These are phyloP conservation scores for Geranium brycei DNA, from an alignment of 345 rosid genomes.

Conservation along the genomic window DNA sequence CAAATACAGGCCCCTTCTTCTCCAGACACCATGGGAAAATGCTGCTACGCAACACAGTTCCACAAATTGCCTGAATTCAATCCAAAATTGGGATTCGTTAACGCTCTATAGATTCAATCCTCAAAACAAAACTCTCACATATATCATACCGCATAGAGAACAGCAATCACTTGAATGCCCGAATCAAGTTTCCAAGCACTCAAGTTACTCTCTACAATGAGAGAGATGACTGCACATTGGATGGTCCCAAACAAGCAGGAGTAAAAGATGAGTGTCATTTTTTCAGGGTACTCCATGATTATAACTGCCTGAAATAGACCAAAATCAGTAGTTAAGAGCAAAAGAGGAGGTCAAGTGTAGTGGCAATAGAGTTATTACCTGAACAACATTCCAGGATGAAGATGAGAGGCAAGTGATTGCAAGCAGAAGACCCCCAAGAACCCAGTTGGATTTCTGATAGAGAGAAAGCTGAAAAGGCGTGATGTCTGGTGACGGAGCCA, in stretches of 20 bases:
- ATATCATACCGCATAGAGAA: constrained; percentile 22
- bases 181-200: constrained; percentile 36
- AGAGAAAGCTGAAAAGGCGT: no score
- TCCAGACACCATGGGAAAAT: constrained; percentile 30
- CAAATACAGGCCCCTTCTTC: constrained; percentile 47
- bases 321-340: not conserved
- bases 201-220: constrained; percentile 26
- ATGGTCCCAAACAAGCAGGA: constrained; percentile 34
- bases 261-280: constrained; percentile 31
- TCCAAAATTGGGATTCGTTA: constrained; percentile 2
- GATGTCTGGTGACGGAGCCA: not conserved
- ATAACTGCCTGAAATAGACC: constrained; percentile 26
- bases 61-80: constrained; percentile 28
- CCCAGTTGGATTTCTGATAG: constrained; percentile 16
- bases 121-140: no score
- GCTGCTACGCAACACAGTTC: constrained; percentile 20
- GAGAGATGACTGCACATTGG: constrained; percentile 32
- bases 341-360: no score
- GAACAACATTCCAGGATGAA: constrained; percentile 20
- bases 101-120: no score
- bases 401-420: constrained; percentile 10
- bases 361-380: constrained; percentile 8
- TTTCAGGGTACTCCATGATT: constrained; percentile 30
- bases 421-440: constrained; percentile 23
- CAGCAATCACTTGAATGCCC: constrained; percentile 26